phyloP scores from a whole-genome alignment of 192 early-diverging fungal genomes.

The Dispira simplex region DNA sequence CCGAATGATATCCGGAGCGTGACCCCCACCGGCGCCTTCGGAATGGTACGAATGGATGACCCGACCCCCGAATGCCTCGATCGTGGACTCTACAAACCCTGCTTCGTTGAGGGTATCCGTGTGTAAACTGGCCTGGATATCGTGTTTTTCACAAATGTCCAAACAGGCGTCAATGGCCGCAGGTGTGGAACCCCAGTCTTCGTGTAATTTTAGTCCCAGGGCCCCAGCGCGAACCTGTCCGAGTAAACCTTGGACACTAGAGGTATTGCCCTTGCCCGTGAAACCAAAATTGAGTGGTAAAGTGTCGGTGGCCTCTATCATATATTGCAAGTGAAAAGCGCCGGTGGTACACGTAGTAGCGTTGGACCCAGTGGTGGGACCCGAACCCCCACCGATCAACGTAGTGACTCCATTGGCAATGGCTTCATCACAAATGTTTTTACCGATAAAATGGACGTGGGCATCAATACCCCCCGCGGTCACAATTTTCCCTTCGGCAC shows the following conservation, averaged over 20 bases:
- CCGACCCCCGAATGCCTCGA: slow-evolving; percentile 77
- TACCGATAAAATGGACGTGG: slow-evolving; percentile 94
- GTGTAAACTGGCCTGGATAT: slow-evolving; percentile 84
- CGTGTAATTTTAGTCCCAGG: slow-evolving; percentile 83
- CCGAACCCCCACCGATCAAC: slow-evolving; percentile 80
- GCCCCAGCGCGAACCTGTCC: slow-evolving; percentile 81
- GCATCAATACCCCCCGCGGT: slow-evolving; percentile 90
- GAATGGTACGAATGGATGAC: slow-evolving; percentile 96
- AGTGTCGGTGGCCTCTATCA: slow-evolving; percentile 80
- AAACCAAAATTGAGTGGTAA: slow-evolving; percentile 87
- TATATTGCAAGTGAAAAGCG: slow-evolving; percentile 62
- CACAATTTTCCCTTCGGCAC: slow-evolving; percentile 81
- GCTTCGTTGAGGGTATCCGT: slow-evolving; percentile 97
- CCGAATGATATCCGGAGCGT: slow-evolving; percentile 71
- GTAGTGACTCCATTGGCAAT: slow-evolving; percentile 68
- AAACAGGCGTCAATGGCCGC: slow-evolving; percentile 85
- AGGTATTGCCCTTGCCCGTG: slow-evolving; percentile 91
- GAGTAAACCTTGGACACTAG: slow-evolving; percentile 40
- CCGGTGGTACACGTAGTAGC: slow-evolving; percentile 95
- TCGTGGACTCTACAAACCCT: slow-evolving; percentile 85
- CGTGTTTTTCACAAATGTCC: slow-evolving; percentile 67
- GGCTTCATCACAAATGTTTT: slow-evolving; percentile 72
- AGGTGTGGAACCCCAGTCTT: slow-evolving; percentile 95
- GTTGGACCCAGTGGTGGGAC: slow-evolving; percentile 91
- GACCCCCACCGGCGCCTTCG: slow-evolving; percentile 93